Conservation (phyloP, 192 early-diverging fungal species). For the Chytriomyces hyalinus region DNA sequence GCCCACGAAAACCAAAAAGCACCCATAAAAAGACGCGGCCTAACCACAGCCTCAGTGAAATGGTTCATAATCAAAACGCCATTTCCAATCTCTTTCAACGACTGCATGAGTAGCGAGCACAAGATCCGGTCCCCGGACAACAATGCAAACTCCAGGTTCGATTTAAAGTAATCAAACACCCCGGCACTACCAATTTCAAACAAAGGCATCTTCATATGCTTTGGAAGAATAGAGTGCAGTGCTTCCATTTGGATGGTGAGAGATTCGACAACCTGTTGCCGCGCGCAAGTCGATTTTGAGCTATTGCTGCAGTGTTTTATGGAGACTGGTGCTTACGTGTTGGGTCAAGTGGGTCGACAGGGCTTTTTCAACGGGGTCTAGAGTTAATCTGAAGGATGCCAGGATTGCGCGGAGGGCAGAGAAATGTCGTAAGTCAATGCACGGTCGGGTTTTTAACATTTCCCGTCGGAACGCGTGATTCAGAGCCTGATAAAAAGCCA, state of each 20-base stretch:
- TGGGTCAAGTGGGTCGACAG: neutral
- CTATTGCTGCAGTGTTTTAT: too few species aligned
- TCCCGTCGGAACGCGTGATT: too few species aligned
- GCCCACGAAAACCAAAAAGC: too few species aligned
- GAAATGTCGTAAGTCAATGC: slow-evolving; percentile 36
- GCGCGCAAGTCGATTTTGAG: too few species aligned
- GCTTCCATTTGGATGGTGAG: neutral
- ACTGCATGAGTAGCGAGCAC: neutral
- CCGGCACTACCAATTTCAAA: slow-evolving; percentile 51
- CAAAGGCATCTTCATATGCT: slow-evolving; percentile 48
- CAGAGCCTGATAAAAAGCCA: too few species aligned
- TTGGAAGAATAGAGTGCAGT: slow-evolving; percentile 45
- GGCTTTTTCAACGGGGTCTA: neutral
- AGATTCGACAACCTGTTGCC: too few species aligned
- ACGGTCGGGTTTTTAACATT: too few species aligned
- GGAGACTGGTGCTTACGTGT: too few species aligned
- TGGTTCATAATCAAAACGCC: neutral
- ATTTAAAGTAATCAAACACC: neutral
- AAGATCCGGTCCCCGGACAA: neutral
- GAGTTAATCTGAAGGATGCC: neutral
- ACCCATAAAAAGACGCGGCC: too few species aligned
- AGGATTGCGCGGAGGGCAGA: slow-evolving; percentile 20
- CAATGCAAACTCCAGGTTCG: neutral
- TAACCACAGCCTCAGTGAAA: neutral
- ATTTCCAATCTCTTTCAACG: neutral